Evolutionary conservation across 2,329 filamentous ascomycete species (phyloP).

Genomic region (Talaromyces piceae): DNA sequence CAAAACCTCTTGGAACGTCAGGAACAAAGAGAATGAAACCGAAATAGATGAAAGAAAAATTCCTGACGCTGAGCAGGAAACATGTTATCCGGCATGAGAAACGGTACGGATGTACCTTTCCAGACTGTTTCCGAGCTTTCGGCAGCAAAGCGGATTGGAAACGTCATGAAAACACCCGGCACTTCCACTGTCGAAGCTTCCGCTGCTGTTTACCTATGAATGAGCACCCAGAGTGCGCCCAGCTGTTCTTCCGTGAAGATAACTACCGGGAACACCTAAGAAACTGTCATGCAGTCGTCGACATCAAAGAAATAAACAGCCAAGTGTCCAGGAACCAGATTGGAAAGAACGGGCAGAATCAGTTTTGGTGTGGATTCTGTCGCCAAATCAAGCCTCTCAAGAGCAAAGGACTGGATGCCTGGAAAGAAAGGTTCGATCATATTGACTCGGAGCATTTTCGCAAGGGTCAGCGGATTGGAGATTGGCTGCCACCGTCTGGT

Average conservation of each 20-base stretch:
- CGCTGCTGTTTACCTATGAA: slow-evolving; percentile 50
- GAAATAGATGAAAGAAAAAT: background rate
- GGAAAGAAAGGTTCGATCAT: slow-evolving; percentile 60
- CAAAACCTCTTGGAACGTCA: no score
- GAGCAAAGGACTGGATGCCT: slow-evolving; percentile 46
- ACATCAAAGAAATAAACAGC: slow-evolving; percentile 24
- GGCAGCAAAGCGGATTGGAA: slow-evolving; percentile 97
- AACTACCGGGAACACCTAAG: slow-evolving; percentile 57
- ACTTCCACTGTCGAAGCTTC: slow-evolving; percentile 65
- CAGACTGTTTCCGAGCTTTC: slow-evolving; percentile 62
- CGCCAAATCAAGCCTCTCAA: slow-evolving; percentile 45
- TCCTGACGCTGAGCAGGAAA: slow-evolving; percentile 50
- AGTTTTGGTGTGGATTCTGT: slow-evolving; percentile 90
- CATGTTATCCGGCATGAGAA: slow-evolving; percentile 73
- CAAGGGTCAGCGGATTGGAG: slow-evolving; percentile 26
- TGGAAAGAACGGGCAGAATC: slow-evolving; percentile 55
- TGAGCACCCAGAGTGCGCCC: slow-evolving; percentile 43
- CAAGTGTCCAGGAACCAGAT: slow-evolving; percentile 47
- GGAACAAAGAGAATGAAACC: no score
- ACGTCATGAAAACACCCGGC: slow-evolving; percentile 75
- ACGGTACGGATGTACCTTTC: slow-evolving; percentile 75
- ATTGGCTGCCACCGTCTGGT: slow-evolving; percentile 25
- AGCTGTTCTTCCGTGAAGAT: slow-evolving; percentile 52
- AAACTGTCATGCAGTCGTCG: slow-evolving; percentile 37
- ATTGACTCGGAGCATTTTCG: slow-evolving; percentile 55